phyloP scores from a whole-genome alignment of 371 early-diverging fungal genomes.

The Mortierella sp. region DNA sequence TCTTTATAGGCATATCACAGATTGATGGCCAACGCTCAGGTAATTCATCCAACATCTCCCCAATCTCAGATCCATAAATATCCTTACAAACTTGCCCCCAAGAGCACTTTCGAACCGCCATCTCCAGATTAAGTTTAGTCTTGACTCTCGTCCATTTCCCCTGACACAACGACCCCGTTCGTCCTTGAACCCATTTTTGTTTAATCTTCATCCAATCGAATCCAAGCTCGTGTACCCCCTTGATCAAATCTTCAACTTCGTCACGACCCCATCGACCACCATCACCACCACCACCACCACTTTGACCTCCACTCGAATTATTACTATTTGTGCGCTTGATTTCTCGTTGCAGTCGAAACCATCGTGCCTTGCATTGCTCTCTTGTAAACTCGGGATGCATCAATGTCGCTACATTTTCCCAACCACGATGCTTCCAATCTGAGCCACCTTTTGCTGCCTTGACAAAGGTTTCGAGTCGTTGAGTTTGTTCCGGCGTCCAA shows the following conservation, averaged over 20 bases:
- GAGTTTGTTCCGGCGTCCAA: constrained; percentile 15
- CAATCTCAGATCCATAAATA: constrained; percentile 11
- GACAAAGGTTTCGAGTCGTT: constrained; percentile 13
- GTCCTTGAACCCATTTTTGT: constrained; percentile 22
- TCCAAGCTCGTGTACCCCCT: constrained; percentile 15
- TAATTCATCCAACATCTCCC: constrained; percentile 7
- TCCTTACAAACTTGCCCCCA: constrained; percentile 15
- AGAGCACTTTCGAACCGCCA: constrained; percentile 14
- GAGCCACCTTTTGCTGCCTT: not conserved
- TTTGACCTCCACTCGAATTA: too few species aligned
- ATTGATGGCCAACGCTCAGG: constrained; percentile 11
- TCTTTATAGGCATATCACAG: not conserved
- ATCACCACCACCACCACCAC: not conserved
- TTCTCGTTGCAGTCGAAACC: constrained; percentile 18
- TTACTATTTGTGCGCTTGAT: not conserved
- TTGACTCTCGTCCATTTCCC: constrained; percentile 30
- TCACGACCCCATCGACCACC: constrained; percentile 22
- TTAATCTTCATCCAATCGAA: constrained; percentile 31
- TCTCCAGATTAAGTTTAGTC: constrained; percentile 15
- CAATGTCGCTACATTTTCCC: constrained; percentile 16
- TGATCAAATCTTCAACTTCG: constrained; percentile 25
- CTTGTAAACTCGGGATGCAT: constrained; percentile 27
- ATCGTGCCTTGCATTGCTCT: constrained; percentile 29
- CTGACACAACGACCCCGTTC: constrained; percentile 31
- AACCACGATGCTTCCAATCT: not conserved